Conservation (phyloP, 306 rosid species). For the Prosopis cineraria region DNA sequence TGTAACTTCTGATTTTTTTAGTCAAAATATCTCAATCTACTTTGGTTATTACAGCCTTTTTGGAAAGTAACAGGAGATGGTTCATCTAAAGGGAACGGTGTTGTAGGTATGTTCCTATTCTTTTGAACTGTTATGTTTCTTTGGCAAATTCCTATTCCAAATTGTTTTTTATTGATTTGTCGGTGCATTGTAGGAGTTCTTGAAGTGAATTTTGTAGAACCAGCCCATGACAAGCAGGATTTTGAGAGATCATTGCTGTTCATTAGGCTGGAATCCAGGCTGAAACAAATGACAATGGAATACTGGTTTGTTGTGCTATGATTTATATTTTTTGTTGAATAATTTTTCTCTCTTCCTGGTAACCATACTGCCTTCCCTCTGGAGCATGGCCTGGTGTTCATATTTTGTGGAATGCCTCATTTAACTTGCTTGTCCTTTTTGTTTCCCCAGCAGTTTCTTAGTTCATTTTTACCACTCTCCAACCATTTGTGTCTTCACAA, state of each 20-base stretch:
- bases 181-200: constrained; percentile 65
- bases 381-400: not conserved
- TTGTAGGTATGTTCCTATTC: constrained; percentile 71
- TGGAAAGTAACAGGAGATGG: constrained; percentile 88
- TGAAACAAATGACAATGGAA: constrained; percentile 73
- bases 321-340: constrained; percentile 17
- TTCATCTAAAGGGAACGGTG: constrained; percentile 66
- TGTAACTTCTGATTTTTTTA: not conserved
- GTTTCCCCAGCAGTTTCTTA: constrained; percentile 2
- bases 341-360: not conserved
- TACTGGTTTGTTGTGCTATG: constrained; percentile 72
- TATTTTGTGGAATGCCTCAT: not conserved
- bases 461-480: not conserved
- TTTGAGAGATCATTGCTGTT: constrained; percentile 84
- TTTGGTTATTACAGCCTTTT: constrained; percentile 66
- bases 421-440: not conserved
- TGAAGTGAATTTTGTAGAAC: constrained; percentile 95
- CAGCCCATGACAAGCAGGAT: constrained; percentile 98
- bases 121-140: constrained; percentile 25
- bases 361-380: not conserved
- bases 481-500: not conserved
- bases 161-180: constrained; percentile 27
- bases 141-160: constrained; percentile 5
- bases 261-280: constrained; percentile 74
- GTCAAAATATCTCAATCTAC: not conserved